Base-by-base conservation (phyloP, 495 filamentous ascomycete species). In the Neurospora tetraspora region DNA sequence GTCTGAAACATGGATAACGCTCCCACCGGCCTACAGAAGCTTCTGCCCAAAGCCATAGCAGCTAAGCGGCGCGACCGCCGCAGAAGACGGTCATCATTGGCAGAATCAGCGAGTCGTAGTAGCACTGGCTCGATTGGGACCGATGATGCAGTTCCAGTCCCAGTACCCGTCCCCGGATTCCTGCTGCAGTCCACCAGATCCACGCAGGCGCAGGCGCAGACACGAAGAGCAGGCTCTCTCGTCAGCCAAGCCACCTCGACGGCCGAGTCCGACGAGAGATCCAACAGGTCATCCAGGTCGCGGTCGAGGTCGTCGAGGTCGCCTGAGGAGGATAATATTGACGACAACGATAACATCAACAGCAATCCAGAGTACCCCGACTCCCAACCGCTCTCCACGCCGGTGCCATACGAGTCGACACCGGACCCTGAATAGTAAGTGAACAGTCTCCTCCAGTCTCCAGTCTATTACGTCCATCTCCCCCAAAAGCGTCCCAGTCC, bases 1-100 rank as follows among this genome's bases (percentile, higher is more conserved):
- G 53, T 65, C 23, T 65, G 27, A 34, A 65, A 34, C 27, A 65
- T 81, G 82, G 77, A 83, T 53, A 72, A 72, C 69, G 72, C 73
- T 38, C 76, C 81, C 59, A 82, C 78, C 75, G 79, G 82, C 8
- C 79, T 87, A 59, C 82, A 78, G 40, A 88, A 88, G 79, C 82
- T 87, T 38, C 73, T 87, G 42, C 82, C 83, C 38, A 85, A 83
- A 76, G 77, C 79, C 59, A 77, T 88, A 39, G 76, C 78, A 37
- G 77, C 77, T 38, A 85, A 83, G 70, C 80, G 82, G 34, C 82
- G 53, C 27, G 27, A 65, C 53, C 53, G 82, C 61, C 83, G 82
- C 74, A 86, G 79, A 76, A 84, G 74, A 70, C 53, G 74, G 5
- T 65, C 76, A 36, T 79, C 78, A 12, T 53, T 76, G 34, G 72